These are phyloP conservation scores for Hypoxylon lienhwacheense DNA, from an alignment of 495 filamentous ascomycete genomes.

Conservation along the genomic window DNA sequence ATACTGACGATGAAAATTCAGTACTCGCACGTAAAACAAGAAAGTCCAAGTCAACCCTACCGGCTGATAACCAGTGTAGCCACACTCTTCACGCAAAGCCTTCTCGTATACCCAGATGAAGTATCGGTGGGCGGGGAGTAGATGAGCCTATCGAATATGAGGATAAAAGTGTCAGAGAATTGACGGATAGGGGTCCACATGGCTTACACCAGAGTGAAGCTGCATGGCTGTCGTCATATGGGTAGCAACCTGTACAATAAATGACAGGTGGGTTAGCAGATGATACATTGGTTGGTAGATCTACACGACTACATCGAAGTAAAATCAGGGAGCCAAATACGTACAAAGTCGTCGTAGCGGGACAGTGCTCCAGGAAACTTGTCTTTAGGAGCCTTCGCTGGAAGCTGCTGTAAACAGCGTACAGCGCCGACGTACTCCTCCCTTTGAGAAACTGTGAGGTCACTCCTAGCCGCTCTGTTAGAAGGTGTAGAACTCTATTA, in stretches of 20 bases:
- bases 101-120: conserved; percentile 66
- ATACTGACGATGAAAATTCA: conserved; percentile 36
- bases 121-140: conserved; percentile 71
- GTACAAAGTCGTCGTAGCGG: conserved; percentile 60
- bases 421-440: conserved; percentile 53
- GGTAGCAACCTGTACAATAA: no score
- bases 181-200: conserved; percentile 12
- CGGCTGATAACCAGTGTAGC: conserved; percentile 59
- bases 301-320: no score
- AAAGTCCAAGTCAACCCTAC: conserved; percentile 18
- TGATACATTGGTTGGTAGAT: no score
- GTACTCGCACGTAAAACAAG: neutral
- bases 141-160: no score
- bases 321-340: no score
- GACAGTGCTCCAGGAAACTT: conserved; percentile 53
- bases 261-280: no score
- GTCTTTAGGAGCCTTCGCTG: conserved; percentile 43
- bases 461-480: conserved; percentile 42
- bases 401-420: conserved; percentile 50
- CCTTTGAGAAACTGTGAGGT: conserved; percentile 39
- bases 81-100: conserved; percentile 69
- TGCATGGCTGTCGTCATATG: conserved; percentile 50
- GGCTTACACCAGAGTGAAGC: conserved; percentile 42
- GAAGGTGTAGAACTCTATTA: neutral
- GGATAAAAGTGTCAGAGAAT: no score